Evolutionary conservation across 768 basidiomycete species (phyloP).

Genomic region (Agrocybe praecox): DNA sequence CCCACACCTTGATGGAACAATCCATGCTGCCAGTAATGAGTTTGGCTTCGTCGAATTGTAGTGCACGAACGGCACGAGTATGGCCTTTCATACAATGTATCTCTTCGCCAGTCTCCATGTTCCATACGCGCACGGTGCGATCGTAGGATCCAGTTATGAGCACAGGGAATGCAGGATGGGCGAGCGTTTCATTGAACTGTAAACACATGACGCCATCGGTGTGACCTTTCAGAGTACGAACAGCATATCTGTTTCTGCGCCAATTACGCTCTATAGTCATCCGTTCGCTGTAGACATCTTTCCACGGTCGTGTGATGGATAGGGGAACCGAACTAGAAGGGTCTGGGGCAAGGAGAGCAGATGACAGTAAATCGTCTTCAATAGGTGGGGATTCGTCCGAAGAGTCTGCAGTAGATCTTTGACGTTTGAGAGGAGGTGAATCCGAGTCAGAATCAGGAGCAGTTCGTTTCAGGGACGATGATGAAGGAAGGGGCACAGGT

Average conservation of each 20-base stretch:
- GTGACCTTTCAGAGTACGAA: constrained; percentile 88
- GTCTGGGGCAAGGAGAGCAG: constrained; percentile 31
- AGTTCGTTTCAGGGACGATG: constrained; percentile 29
- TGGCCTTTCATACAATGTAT: constrained; percentile 88
- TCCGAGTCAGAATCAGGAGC: constrained; percentile 28
- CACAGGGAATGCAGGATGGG: constrained; percentile 86
- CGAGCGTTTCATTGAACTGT: constrained; percentile 86
- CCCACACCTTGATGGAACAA: constrained; percentile 92
- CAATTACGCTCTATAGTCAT: constrained; percentile 96
- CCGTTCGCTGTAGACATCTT: constrained; percentile 97
- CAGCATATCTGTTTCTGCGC: constrained; percentile 88
- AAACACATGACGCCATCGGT: constrained; percentile 97
- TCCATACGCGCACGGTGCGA: constrained; percentile 93
- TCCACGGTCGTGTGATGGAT: constrained; percentile 88
- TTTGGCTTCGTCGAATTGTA: constrained; percentile 96
- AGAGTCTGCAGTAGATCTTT: constrained; percentile 34
- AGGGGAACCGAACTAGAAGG: constrained; percentile 26
- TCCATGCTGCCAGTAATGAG: constrained; percentile 98
- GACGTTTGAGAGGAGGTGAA: constrained; percentile 54
- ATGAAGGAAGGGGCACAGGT: constrained; percentile 13
- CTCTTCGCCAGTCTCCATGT: constrained; percentile 87
- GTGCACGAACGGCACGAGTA: constrained; percentile 84
- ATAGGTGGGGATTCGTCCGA: constrained; percentile 6
- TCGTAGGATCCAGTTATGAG: constrained; percentile 99
- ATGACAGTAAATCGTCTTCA: constrained; percentile 15